Conservation (phyloP, 2,329 filamentous ascomycete species). For the Pyrenochaeta sp. region DNA sequence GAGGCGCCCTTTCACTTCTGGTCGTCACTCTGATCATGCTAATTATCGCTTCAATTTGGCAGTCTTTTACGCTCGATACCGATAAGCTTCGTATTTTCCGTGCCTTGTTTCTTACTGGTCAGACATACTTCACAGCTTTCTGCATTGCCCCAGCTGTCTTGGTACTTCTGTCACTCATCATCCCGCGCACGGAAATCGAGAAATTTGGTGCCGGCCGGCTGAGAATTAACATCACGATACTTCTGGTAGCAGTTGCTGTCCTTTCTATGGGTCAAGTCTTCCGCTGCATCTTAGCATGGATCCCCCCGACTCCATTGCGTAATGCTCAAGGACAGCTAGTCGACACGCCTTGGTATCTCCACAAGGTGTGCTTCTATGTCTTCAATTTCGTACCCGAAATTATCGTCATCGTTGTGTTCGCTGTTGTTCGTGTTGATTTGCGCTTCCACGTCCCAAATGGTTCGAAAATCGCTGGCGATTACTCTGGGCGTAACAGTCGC, state of each 20-base stretch:
- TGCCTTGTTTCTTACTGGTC: slow-evolving; percentile 70
- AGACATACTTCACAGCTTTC: slow-evolving; percentile 69
- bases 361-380: slow-evolving; percentile 77
- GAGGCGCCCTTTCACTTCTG: slow-evolving; percentile 62
- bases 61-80: slow-evolving; percentile 70
- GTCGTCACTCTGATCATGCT: slow-evolving; percentile 70
- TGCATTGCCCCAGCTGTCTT: slow-evolving; percentile 73
- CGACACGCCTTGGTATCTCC: slow-evolving; percentile 71
- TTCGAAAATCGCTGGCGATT: slow-evolving; percentile 58
- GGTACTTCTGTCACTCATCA: slow-evolving; percentile 57
- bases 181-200: slow-evolving; percentile 54
- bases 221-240: slow-evolving; percentile 71
- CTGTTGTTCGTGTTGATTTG: slow-evolving; percentile 73
- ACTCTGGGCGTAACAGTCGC: slow-evolving; percentile 27
- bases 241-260: slow-evolving; percentile 64
- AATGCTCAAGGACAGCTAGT: slow-evolving; percentile 51
- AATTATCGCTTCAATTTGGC: slow-evolving; percentile 70
- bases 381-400: slow-evolving; percentile 83
- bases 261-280: slow-evolving; percentile 77
- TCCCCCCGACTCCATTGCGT: slow-evolving; percentile 56
- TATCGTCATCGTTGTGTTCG: slow-evolving; percentile 72
- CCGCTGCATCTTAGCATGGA: slow-evolving; percentile 68
- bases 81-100: slow-evolving; percentile 64
- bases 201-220: slow-evolving; percentile 76
- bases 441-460: slow-evolving; percentile 81